Percentiles rank a stretch among this genome's conserved stretches.
Conservation (phyloP, 2,329 filamentous ascomycete species). For the Teratosphaeria zuluensis region DNA sequence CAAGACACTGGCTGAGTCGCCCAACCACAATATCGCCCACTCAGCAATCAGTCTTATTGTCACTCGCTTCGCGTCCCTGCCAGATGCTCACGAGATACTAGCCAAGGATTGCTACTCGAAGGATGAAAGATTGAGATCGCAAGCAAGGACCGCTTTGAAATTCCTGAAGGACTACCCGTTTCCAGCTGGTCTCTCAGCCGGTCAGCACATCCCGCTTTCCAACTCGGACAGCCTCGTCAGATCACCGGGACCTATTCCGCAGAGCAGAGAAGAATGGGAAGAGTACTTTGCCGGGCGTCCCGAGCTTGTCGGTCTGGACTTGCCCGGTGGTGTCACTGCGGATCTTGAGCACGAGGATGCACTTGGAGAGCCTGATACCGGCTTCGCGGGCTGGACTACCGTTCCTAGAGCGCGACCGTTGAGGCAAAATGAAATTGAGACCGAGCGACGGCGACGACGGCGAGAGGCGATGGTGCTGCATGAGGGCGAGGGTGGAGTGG, state of each 20-base stretch:
- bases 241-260: not conserved
- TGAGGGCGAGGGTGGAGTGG: slow-evolving; percentile 68
- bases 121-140: slow-evolving; percentile 5
- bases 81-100: slow-evolving; percentile 9
- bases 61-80: slow-evolving; percentile 11
- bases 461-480: slow-evolving; percentile 86
- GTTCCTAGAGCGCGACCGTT: not conserved
- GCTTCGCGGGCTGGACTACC: not conserved
- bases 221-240: not conserved
- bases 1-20: slow-evolving; percentile 29
- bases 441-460: slow-evolving; percentile 58
- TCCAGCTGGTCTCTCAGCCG: not conserved
- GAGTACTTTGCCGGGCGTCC: not conserved
- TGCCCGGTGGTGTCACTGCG: no score
- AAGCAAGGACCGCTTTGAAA: slow-evolving; percentile 10
- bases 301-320: not conserved
- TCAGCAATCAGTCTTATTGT: slow-evolving; percentile 23
- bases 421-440: slow-evolving; percentile 44
- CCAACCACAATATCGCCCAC: slow-evolving; percentile 35
- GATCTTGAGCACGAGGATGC: not conserved
- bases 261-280: not conserved
- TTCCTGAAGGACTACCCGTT: slow-evolving; percentile 13
- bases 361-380: not conserved
- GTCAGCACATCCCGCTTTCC: not conserved
- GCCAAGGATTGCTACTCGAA: slow-evolving; percentile 8